Evolutionary conservation across 148 eudicot species (phyloP).

Genomic region (Beta vulgaris): DNA sequence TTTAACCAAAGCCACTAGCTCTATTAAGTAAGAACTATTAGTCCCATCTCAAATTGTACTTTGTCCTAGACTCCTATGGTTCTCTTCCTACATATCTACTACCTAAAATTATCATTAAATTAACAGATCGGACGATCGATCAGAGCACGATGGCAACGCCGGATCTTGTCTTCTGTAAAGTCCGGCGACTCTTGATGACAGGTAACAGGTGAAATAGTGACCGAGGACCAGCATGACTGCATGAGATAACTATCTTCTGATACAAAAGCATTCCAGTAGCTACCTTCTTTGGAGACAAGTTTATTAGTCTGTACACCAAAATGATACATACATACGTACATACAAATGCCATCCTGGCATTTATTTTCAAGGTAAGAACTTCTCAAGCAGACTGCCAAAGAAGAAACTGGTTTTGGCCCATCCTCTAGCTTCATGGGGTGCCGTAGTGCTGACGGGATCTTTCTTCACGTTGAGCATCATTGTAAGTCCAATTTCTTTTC

Average conservation of each 20-base stretch:
- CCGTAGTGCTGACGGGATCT: constrained; percentile 36
- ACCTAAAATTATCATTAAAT: neutral
- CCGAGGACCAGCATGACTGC: too few relatives aligned
- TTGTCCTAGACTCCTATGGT: neutral
- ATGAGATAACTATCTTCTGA: too few relatives aligned
- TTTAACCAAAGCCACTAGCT: neutral
- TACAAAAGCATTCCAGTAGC: too few relatives aligned
- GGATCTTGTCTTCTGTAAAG: too few relatives aligned
- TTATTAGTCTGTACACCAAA: constrained; percentile 29
- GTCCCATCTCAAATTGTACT: neutral
- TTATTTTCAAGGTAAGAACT: constrained; percentile 39
- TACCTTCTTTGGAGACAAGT: neutral
- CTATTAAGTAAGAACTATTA: neutral
- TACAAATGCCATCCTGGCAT: constrained; percentile 3
- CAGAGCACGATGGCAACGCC: neutral
- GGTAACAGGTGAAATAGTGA: too few relatives aligned
- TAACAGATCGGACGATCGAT: neutral
- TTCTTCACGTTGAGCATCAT: constrained; percentile 80
- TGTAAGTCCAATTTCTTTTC: constrained; percentile 58
- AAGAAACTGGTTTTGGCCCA: constrained; percentile 74
- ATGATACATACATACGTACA: constrained; percentile 18
- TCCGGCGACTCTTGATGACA: too few relatives aligned
- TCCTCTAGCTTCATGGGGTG: constrained; percentile 42
- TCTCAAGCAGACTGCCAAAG: constrained; percentile 64
- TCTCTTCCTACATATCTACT: neutral